Percentiles rank a stretch among this genome's conserved stretches.
These are phyloP conservation scores for Geranium rotundifolium DNA, from an alignment of 345 rosid genomes.

Conservation along the genomic window DNA sequence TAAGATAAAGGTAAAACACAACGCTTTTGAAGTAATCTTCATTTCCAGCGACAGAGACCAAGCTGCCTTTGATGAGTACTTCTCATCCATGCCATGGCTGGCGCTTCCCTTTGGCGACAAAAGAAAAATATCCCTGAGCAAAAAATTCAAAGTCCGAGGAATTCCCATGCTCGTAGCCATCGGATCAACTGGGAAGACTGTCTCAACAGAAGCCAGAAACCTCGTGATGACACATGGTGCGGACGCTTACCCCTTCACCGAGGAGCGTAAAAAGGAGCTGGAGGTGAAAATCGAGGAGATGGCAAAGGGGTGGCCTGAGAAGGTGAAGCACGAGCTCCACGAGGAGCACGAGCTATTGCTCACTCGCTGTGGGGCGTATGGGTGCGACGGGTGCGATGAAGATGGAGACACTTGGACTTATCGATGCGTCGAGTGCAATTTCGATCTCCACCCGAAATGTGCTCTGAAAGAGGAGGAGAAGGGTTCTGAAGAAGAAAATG, in stretches of 20 bases:
- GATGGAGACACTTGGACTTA: slow-evolving; percentile 37
- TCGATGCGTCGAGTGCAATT: slow-evolving; percentile 44
- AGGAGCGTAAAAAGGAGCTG: slow-evolving; percentile 14
- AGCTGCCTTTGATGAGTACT: slow-evolving; percentile 19
- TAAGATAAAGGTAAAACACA: slow-evolving; percentile 20
- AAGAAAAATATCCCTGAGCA: slow-evolving; percentile 21
- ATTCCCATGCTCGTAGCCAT: slow-evolving; percentile 32
- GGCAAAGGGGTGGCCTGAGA: slow-evolving; percentile 69
- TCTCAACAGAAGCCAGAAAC: slow-evolving; percentile 18
- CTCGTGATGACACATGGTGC: slow-evolving; percentile 19
- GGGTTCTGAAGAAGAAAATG: slow-evolving; percentile 1
- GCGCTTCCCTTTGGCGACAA: slow-evolving; percentile 30
- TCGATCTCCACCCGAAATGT: slow-evolving; percentile 48
- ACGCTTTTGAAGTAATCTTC: slow-evolving; percentile 28
- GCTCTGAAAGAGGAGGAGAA: slow-evolving; percentile 10
- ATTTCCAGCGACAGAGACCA: slow-evolving; percentile 35
- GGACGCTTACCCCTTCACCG: slow-evolving; percentile 35
- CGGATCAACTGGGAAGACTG: slow-evolving; percentile 25
- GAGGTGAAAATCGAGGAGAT: slow-evolving; percentile 29
- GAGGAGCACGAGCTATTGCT: slow-evolving; percentile 54
- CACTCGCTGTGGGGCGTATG: background rate
- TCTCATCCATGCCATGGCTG: slow-evolving; percentile 34
- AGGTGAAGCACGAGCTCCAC: slow-evolving; percentile 46
- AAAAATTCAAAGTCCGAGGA: slow-evolving; percentile 23
- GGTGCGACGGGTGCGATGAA: background rate